Evolutionary conservation across 768 basidiomycete genomes (phyloP), one percentile per base, ranked within the genome.

Genomic region (Cystoderma amianthinum): DNA sequence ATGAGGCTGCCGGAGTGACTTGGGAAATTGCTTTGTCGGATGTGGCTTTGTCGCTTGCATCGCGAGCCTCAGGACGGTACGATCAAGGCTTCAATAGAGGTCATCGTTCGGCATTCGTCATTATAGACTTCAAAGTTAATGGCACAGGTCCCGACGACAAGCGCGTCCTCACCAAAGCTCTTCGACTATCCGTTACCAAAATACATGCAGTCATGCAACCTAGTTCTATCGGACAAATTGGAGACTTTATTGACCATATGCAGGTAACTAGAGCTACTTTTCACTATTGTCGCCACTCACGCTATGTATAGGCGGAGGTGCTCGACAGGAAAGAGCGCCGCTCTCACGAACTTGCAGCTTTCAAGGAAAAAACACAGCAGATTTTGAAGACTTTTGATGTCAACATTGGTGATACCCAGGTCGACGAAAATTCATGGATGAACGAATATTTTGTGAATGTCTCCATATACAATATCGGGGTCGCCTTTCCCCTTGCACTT

Each of bases 121-220:
- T 79, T 23, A 68, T 96, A 34, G 87, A 95, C 53, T 69, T 88
- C 52, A 71, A 75, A 32, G 63, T 73, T 44, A 62, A 59, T 17
- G 63, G 63, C 4, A 59, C 56, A 36, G 54, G 53, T 36, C 45
- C 47, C n/a, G 50, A 57, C 4, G 53, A 48, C 22, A 38, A 38
- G 30, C 42, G 46, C 19, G 11, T 40, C 2, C 50, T 48, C 16
- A 65, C 50, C 22, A 56, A 69, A 37, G 54, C 55, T 4, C 57
- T 88, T 19, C 65, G 78, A 24, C 45, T 92, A 21, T 59, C 65
- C 1, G 61, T 94, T 17, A 78, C 75, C 5, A 88, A 85, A 58
- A 78, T 91, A 2, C 90, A 97, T 53, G 92, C 94, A 1, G 86
- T 95, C 23, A 83, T 96, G 85, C 92, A 93, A 57, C 84, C 94